A percentile compares a stretch with the other conserved stretches of the same genome.
phyloP scores from a whole-genome alignment of 352 stramenopile species.

The Phytophthora brassicae region DNA sequence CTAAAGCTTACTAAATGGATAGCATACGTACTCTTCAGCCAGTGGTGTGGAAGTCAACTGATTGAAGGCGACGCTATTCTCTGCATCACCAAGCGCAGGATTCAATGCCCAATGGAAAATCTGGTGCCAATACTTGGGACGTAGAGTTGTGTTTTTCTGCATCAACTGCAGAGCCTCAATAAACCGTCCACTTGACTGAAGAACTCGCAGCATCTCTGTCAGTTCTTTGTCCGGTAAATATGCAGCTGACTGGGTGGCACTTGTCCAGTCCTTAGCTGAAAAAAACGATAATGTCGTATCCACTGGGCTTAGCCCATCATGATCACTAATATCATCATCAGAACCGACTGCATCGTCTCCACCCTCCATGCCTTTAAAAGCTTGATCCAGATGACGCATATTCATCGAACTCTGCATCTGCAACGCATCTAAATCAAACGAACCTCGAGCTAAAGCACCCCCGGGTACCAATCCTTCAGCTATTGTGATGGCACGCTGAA shows the following conservation, averaged over 20 bases:
- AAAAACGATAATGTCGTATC: slow-evolving; percentile 4
- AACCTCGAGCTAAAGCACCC: slow-evolving; percentile 27
- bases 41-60: slow-evolving; percentile 32
- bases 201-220: slow-evolving; percentile 57
- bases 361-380: slow-evolving; percentile 38
- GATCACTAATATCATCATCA: slow-evolving; percentile 9
- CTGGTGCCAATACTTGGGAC: slow-evolving; percentile 59
- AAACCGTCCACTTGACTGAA: slow-evolving; percentile 63
- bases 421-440: slow-evolving; percentile 55
- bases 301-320: slow-evolving; percentile 20
- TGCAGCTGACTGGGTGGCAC: slow-evolving; percentile 22
- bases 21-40: slow-evolving; percentile 52
- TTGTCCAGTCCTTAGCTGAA: slow-evolving; percentile 20
- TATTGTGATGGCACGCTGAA: slow-evolving; percentile 73
- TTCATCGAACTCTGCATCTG: slow-evolving; percentile 56
- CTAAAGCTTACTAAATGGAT: not conserved
- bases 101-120: slow-evolving; percentile 69
- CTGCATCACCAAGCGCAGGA: slow-evolving; percentile 8
- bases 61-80: slow-evolving; percentile 17
- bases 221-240: slow-evolving; percentile 52
- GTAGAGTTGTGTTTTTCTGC: slow-evolving; percentile 47
- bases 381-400: slow-evolving; percentile 42
- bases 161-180: slow-evolving; percentile 80
- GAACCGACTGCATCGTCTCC: slow-evolving; percentile 13
- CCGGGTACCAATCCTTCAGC: slow-evolving; percentile 58